A percentile compares a stretch with the other conserved stretches of the same genome.
These are phyloP conservation scores for Gossypium arboreum DNA, from an alignment of 345 rosid species.

Conservation along the genomic window DNA sequence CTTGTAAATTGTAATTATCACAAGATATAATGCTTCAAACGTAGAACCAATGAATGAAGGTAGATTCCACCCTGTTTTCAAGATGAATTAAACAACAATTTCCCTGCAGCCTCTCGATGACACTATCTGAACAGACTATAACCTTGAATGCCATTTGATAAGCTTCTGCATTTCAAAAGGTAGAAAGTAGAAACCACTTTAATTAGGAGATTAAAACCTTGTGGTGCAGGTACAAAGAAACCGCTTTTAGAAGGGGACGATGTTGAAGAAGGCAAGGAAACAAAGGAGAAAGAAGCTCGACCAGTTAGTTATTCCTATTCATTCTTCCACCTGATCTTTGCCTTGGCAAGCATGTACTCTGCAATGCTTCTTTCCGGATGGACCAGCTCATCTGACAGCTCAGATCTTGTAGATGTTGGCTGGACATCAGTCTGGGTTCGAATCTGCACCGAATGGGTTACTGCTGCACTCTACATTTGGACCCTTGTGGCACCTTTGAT, in stretches of 20 bases:
- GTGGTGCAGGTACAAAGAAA: conserved; percentile 49
- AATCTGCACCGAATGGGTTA: conserved; percentile 82
- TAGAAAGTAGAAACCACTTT: not conserved
- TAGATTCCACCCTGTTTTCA: conserved; percentile 8
- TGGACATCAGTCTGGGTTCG: conserved; percentile 99
- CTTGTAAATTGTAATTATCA: too few species aligned
- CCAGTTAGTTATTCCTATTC: conserved; percentile 82
- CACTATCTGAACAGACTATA: too few species aligned
- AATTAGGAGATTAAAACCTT: not conserved
- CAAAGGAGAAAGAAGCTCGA: conserved; percentile 48
- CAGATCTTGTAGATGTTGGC: conserved; percentile 78
- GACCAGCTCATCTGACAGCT: conserved; percentile 73
- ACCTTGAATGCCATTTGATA: not conserved
- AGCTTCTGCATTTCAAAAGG: not conserved
- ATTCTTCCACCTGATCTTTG: conserved; percentile 90
- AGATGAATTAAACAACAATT: not conserved
- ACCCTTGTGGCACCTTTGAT: conserved; percentile 67
- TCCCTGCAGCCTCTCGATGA: not conserved
- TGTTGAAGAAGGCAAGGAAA: conserved; percentile 63
- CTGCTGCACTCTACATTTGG: conserved; percentile 70
- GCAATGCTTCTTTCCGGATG: conserved; percentile 97
- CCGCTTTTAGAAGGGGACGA: conserved; percentile 63
- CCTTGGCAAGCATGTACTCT: conserved; percentile 93
- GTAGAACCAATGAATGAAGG: not conserved
- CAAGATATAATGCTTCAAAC: not conserved